A percentile compares a stretch with the other conserved stretches of the same genome.
These are phyloP conservation scores for Gossypium trilobum DNA, from an alignment of 441 rosid species.

Conservation along the genomic window DNA sequence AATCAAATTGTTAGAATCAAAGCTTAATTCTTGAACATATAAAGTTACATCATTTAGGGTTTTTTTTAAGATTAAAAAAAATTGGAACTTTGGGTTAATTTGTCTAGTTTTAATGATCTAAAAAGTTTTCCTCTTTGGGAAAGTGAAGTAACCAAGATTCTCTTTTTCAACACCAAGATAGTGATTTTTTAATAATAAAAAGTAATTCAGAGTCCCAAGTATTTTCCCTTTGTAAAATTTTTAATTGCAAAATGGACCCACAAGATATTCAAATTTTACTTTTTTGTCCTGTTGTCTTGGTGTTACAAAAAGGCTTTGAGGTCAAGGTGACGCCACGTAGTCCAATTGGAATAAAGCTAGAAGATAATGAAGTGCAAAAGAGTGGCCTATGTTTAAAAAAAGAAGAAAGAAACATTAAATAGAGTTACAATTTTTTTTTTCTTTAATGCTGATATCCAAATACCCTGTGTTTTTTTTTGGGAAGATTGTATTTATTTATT, in stretches of 20 bases:
- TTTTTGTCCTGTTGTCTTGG: conserved; percentile 13
- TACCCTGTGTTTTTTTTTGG: conserved; percentile 24
- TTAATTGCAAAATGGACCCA: conserved; percentile 22
- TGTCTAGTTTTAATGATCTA: background rate
- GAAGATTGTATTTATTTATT: conserved; percentile 2
- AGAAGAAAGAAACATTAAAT: conserved; percentile 3
- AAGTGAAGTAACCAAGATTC: background rate
- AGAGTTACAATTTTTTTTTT: conserved; percentile 18
- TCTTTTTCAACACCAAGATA: conserved; percentile 10
- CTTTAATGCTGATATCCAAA: conserved; percentile 15
- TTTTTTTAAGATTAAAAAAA: background rate
- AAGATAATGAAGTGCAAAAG: conserved; percentile 32
- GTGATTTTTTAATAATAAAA: background rate
- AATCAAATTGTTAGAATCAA: background rate
- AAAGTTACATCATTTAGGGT: background rate
- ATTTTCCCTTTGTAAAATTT: background rate
- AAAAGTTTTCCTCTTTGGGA: conserved; percentile 9
- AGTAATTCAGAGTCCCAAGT: background rate
- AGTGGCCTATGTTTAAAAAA: conserved; percentile 22
- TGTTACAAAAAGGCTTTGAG: conserved; percentile 18
- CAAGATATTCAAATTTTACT: conserved; percentile 12
- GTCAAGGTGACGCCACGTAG: conserved; percentile 50
- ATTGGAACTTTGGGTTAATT: background rate
- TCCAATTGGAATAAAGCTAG: conserved; percentile 37
- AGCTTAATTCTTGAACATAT: background rate